Conservation (phyloP, 169 alveolate species). For the Miamiensis avidus region DNA sequence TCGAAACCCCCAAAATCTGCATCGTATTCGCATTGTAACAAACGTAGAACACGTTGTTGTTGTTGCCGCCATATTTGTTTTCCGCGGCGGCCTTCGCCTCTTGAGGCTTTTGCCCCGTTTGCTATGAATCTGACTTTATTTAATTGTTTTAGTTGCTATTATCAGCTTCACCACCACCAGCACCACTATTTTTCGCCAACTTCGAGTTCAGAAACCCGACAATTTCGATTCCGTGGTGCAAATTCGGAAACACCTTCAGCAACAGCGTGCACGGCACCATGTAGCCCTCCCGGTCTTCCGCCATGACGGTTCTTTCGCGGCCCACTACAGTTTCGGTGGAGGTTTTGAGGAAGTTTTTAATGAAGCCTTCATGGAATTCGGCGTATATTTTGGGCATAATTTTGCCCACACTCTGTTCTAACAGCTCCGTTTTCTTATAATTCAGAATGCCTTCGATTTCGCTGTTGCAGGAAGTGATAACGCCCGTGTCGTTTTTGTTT, state of each 20-base stretch:
- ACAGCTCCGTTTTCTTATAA: conserved; percentile 26
- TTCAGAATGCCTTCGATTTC: conserved; percentile 37
- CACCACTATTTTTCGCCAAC: conserved; percentile 13
- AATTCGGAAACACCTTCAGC: conserved; percentile 48
- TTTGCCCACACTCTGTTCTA: conserved; percentile 37
- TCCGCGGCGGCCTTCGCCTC: no score
- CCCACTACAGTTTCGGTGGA: conserved; percentile 43
- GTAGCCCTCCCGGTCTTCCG: conserved; percentile 24
- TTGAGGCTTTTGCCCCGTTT: no score
- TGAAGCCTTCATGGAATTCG: conserved; percentile 43
- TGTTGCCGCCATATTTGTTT: neutral
- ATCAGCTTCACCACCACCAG: conserved; percentile 10
- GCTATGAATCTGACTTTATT: neutral
- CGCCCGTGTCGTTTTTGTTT: conserved; percentile 33
- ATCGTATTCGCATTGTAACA: neutral
- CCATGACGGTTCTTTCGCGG: conserved; percentile 24
- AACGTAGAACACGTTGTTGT: neutral
- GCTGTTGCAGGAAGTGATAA: conserved; percentile 34
- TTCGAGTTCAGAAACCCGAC: conserved; percentile 43
- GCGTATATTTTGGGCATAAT: conserved; percentile 49
- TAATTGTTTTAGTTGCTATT: conserved; percentile 3
- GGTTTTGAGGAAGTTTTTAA: conserved; percentile 35
- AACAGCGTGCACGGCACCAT: conserved; percentile 36
- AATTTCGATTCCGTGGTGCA: conserved; percentile 30
- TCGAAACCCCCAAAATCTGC: conserved; percentile 10